phyloP scores from a whole-genome alignment of 2,329 filamentous ascomycete genomes.

The Calonectria naviculata region DNA sequence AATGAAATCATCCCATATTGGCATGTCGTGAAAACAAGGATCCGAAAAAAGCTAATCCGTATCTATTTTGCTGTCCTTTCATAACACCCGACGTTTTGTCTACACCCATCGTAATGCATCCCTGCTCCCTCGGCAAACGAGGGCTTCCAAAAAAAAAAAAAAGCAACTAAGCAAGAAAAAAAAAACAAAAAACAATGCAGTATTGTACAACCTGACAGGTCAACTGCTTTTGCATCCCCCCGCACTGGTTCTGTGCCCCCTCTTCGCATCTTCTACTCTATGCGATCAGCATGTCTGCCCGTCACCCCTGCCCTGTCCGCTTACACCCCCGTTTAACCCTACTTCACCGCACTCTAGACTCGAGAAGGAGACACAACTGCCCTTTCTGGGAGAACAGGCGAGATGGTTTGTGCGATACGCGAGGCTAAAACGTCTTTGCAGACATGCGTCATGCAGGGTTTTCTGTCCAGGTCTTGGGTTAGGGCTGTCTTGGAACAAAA shows the following conservation, averaged over 20 bases:
- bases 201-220: slow-evolving; percentile 37
- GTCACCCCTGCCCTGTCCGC: slow-evolving; percentile 4
- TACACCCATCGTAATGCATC: slow-evolving; percentile 31
- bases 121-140: slow-evolving; percentile 14
- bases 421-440: slow-evolving; percentile 14
- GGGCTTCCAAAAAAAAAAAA: slow-evolving; percentile 16
- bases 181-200: slow-evolving; percentile 21
- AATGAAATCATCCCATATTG: not conserved
- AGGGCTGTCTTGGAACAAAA: slow-evolving; percentile 16
- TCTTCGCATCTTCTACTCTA: slow-evolving; percentile 24
- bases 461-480: slow-evolving; percentile 25
- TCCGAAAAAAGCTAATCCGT: slow-evolving; percentile 15
- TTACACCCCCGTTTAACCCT: slow-evolving; percentile 3
- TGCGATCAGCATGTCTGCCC: slow-evolving; percentile 31
- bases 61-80: slow-evolving; percentile 25
- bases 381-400: not conserved
- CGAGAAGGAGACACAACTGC: not conserved
- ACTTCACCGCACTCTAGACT: not conserved
- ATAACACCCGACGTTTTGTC: slow-evolving; percentile 19
- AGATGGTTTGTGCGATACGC: slow-evolving; percentile 8
- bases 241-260: slow-evolving; percentile 25
- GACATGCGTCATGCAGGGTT: slow-evolving; percentile 30
- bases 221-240: slow-evolving; percentile 25
- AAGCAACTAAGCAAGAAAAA: slow-evolving; percentile 14
- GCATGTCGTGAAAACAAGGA: not conserved